phyloP scores from a whole-genome alignment of 768 basidiomycete species.

The Podaxis rugospora region DNA sequence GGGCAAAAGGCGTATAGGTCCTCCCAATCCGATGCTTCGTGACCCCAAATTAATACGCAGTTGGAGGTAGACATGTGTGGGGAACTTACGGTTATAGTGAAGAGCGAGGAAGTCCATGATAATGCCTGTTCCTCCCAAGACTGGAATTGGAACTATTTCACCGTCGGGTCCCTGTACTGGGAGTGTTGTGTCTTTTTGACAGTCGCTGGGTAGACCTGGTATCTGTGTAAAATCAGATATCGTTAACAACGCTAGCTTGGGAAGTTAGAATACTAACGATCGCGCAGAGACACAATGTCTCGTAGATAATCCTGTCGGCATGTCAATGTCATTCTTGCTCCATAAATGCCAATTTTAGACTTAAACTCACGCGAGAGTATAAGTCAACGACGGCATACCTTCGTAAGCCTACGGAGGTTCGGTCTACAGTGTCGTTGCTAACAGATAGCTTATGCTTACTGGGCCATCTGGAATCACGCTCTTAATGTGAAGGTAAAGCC shows the following conservation, averaged over 20 bases:
- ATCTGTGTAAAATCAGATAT: constrained; percentile 23
- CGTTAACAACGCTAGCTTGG: background rate
- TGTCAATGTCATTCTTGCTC: background rate
- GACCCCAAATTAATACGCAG: background rate
- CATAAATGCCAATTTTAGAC: background rate
- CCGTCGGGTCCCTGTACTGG: constrained; percentile 29
- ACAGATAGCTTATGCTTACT: constrained; percentile 10
- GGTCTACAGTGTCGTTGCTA: background rate
- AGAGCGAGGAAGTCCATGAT: constrained; percentile 32
- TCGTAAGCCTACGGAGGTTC: constrained; percentile 12
- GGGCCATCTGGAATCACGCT: constrained; percentile 21
- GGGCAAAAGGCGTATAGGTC: constrained; percentile 41
- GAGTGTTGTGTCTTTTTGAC: constrained; percentile 40
- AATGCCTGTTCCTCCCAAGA: constrained; percentile 38
- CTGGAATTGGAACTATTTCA: constrained; percentile 30
- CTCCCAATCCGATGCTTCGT: constrained; percentile 50
- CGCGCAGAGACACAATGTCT: constrained; percentile 44
- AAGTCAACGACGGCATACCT: constrained; percentile 14
- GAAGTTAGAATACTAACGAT: constrained; percentile 26
- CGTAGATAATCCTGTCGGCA: constrained; percentile 39
- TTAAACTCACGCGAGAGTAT: constrained; percentile 13
- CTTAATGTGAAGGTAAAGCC: constrained; percentile 33
- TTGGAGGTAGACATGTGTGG: background rate
- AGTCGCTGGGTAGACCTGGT: constrained; percentile 36
- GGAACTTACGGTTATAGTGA: constrained; percentile 46